Base-by-base conservation (phyloP, 352 stramenopile species). In the Thraustochytrium striatum region DNA sequence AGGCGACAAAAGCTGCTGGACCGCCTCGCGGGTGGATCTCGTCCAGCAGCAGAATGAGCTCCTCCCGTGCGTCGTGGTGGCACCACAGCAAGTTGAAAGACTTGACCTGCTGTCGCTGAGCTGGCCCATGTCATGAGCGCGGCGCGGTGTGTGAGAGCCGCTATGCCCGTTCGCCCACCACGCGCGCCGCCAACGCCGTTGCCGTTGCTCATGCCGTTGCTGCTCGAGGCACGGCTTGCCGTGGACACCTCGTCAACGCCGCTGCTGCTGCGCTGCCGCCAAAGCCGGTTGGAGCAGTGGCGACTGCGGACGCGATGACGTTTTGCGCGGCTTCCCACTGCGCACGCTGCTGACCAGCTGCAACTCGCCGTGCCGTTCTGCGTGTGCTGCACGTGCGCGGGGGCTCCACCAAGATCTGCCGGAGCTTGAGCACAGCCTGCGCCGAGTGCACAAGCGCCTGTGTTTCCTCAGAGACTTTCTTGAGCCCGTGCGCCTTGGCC, bases 61-160 rank as follows among this genome's bases (percentile, higher is more conserved):
- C 65, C 21, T 38, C 43, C 3, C 65, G 65, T 13, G 65, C 65
- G 8, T 75, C 65, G 5, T 39, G 65, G 41, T 75, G 65, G 50
- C 65, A 75, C 65, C 65, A 75, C 30, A 61, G 25, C 21, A 75
- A 43, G 47, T 38, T 75, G 30, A 75, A 75, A 0, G 65, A 58
- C 47, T 55, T 55, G 47, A 55, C 16, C 25, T 25, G 47, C 47
- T 55, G 16, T 55, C 25, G 16, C 47, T 55, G 16, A 25, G 47
- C 47, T 55, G 16, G 47, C 47, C 25, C 47, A n/a, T n/a, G n/a
- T n/a, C n/a, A n/a, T n/a, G 25, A 33, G 59, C 41, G 59, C 35
- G 21, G 50, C 59, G 0, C 35, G 28, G 9, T 70, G 35, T 5
- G 13, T 38, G 2, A 55, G 41, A 13, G 39, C n/a, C n/a, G n/a